phyloP scores from a whole-genome alignment of 176 grass and related monocot species.

The barley (Hordeum vulgare) region DNA sequence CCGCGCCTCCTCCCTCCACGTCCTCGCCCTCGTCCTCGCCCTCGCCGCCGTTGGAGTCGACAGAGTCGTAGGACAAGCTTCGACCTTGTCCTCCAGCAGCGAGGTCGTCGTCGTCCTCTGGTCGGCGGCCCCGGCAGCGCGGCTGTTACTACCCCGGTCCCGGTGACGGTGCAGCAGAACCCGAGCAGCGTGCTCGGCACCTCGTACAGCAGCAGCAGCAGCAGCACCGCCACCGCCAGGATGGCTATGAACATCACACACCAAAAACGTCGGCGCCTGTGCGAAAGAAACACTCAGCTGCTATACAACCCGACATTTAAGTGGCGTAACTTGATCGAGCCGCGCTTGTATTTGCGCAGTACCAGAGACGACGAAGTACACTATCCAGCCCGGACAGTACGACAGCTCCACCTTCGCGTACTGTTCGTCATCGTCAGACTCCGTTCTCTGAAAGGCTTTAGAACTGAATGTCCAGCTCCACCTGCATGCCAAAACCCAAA shows the following conservation, averaged over 20 bases:
- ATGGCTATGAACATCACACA: neutral
- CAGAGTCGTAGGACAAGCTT: conserved; percentile 72
- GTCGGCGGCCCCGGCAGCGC: too few relatives aligned
- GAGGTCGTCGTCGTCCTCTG: neutral
- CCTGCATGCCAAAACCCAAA: conserved; percentile 18
- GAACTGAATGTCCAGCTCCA: too few relatives aligned
- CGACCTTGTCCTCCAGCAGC: conserved; percentile 50
- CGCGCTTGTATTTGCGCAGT: neutral
- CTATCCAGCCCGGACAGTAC: conserved; percentile 52
- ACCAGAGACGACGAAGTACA: conserved; percentile 62
- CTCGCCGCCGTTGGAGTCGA: conserved; percentile 53
- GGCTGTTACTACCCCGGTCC: too few relatives aligned
- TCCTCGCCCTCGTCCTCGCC: conserved; percentile 21
- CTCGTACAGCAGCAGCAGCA: conserved; percentile 46
- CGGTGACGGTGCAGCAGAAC: neutral
- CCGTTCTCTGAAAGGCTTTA: too few relatives aligned
- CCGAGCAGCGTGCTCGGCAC: conserved; percentile 23
- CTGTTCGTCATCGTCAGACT: conserved; percentile 27
- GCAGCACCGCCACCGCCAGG: conserved; percentile 8
- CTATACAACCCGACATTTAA: neutral
- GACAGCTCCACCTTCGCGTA: conserved; percentile 28
- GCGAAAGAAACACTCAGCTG: neutral
- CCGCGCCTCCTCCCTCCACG: too few relatives aligned
- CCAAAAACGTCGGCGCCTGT: neutral
- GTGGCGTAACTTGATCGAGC: neutral